Conservation (phyloP, 2,329 filamentous ascomycete species). For the Biscogniauxia sp. region DNA sequence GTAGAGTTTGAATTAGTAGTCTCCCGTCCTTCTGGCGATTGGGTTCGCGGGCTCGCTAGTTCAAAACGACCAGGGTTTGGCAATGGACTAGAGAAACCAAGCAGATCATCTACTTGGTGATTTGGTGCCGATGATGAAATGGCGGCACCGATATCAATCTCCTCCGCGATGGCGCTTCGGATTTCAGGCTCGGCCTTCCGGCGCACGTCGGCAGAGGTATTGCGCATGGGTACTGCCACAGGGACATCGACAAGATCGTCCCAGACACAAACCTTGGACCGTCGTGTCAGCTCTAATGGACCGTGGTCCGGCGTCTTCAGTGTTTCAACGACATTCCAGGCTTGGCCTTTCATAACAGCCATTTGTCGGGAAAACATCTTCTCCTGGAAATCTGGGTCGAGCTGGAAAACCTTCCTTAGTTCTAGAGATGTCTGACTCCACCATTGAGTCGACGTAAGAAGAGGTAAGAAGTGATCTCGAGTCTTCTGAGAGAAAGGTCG, state of each 20-base stretch:
- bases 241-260: slow-evolving; percentile 96
- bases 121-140: slow-evolving; percentile 50
- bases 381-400: slow-evolving; percentile 95
- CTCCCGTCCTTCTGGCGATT: slow-evolving; percentile 38
- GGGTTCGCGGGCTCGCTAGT: slow-evolving; percentile 48
- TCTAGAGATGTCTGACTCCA: slow-evolving; percentile 93
- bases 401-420: slow-evolving; percentile 80
- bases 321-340: slow-evolving; percentile 98
- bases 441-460: slow-evolving; percentile 93
- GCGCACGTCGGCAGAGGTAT: slow-evolving; percentile 80
- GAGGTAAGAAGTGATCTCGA: slow-evolving; percentile 89
- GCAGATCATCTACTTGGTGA: slow-evolving; percentile 60
- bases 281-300: slow-evolving; percentile 85
- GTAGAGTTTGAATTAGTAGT: slow-evolving; percentile 18
- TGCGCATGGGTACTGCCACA: slow-evolving; percentile 84
- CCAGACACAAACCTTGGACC: slow-evolving; percentile 94
- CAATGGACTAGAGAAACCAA: slow-evolving; percentile 64
- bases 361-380: slow-evolving; percentile 99
- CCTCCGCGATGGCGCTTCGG: slow-evolving; percentile 64
- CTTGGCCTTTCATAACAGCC: slow-evolving; percentile 98
- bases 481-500: slow-evolving; percentile 94
- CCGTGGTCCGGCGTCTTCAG: slow-evolving; percentile 91
- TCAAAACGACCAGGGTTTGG: slow-evolving; percentile 77
- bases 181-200: slow-evolving; percentile 55
- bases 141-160: slow-evolving; percentile 84